Evolutionary conservation across 2,329 filamentous ascomycete genomes (phyloP).

Genomic region (Penicillium freii): DNA sequence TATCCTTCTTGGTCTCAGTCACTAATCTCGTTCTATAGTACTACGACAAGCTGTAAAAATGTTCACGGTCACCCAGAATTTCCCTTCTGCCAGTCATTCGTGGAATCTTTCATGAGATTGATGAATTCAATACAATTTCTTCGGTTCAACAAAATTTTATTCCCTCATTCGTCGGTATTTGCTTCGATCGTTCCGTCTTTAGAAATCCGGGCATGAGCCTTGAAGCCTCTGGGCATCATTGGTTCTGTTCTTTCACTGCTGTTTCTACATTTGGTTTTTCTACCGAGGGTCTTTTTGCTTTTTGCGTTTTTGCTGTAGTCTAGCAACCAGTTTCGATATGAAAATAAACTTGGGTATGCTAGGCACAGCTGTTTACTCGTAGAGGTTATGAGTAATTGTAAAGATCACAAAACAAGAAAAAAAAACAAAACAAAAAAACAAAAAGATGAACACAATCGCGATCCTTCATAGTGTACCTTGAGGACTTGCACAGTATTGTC

Average conservation of each 20-base stretch:
- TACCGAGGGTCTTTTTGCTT: slow-evolving; percentile 13
- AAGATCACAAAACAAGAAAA: background rate
- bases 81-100: slow-evolving; percentile 39
- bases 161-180: slow-evolving; percentile 23
- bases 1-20: background rate
- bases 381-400: background rate
- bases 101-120: slow-evolving; percentile 45
- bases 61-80: slow-evolving; percentile 42
- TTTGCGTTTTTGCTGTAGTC: slow-evolving; percentile 23
- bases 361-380: slow-evolving; percentile 8
- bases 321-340: slow-evolving; percentile 32
- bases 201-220: slow-evolving; percentile 18
- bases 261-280: slow-evolving; percentile 25
- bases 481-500: background rate
- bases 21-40: slow-evolving; percentile 59
- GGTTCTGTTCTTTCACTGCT: slow-evolving; percentile 21
- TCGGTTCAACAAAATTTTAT: slow-evolving; percentile 32
- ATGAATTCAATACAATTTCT: slow-evolving; percentile 43
- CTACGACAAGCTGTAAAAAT: slow-evolving; percentile 95
- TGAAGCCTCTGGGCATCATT: slow-evolving; percentile 8
- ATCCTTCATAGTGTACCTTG: background rate
- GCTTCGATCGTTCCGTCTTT: slow-evolving; percentile 30
- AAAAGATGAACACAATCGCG: background rate
- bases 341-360: slow-evolving; percentile 34
- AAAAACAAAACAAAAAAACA: too few species aligned